These are phyloP conservation scores for Oryza glumipatula DNA, from an alignment of 176 grass and related monocot genomes.

Conservation along the genomic window DNA sequence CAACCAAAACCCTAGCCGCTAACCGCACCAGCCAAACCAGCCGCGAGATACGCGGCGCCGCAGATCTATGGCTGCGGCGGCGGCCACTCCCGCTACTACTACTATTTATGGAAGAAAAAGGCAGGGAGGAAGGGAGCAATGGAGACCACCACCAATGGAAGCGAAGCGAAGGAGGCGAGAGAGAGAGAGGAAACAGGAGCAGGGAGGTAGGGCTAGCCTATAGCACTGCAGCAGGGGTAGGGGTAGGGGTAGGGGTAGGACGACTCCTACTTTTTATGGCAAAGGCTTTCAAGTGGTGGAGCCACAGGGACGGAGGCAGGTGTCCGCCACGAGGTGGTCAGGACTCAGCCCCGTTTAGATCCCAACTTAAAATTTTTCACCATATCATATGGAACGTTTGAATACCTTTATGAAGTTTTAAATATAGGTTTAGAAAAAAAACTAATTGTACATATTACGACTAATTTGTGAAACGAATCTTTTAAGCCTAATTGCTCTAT, in stretches of 20 bases:
- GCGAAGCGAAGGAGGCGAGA: not conserved
- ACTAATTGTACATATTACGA: no score
- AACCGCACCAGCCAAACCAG: not conserved
- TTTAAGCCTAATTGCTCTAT: no score
- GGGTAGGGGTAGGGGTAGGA: not conserved
- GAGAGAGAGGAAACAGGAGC: not conserved
- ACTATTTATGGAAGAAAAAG: conserved; percentile 48
- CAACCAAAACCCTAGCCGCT: conserved; percentile 33
- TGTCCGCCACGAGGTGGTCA: no score
- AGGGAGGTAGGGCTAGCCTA: not conserved
- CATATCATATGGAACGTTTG: no score
- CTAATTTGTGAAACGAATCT: no score
- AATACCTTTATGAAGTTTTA: no score
- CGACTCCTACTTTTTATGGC: not conserved
- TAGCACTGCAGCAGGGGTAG: not conserved
- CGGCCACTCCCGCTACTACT: not conserved
- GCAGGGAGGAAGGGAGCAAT: not conserved
- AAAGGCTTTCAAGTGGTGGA: no score
- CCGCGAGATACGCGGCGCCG: not conserved
- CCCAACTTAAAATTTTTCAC: no score
- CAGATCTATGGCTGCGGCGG: conserved; percentile 40
- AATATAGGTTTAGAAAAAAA: no score
- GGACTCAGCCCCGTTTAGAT: no score
- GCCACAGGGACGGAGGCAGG: no score
- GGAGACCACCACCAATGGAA: conserved; percentile 2